phyloP scores from a whole-genome alignment of 129 eudicot genomes.

The Solidago caesia region DNA sequence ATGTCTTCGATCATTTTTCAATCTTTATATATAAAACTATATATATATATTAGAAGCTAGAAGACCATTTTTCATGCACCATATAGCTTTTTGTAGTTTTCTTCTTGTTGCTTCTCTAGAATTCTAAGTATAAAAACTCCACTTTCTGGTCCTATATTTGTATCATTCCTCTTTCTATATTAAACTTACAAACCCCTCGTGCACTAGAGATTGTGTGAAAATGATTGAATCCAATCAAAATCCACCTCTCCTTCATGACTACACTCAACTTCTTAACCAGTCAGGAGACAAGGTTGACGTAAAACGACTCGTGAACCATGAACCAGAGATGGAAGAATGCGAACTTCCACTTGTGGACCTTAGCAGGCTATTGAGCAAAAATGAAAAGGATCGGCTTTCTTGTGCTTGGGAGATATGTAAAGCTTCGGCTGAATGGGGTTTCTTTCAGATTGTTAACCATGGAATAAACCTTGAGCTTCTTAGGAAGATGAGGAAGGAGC shows the following conservation, averaged over 20 bases:
- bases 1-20: constrained; percentile 8
- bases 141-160: constrained; percentile 23
- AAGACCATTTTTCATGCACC: constrained; percentile 12
- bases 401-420: constrained; percentile 43
- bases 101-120: constrained; percentile 31
- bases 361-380: constrained; percentile 32
- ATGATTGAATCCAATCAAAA: constrained; percentile 41
- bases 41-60: background rate
- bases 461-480: constrained; percentile 49
- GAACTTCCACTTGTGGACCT: constrained; percentile 62
- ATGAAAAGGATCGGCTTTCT: constrained; percentile 34
- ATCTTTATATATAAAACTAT: constrained; percentile 2
- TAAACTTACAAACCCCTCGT: constrained; percentile 29
- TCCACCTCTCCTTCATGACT: constrained; percentile 48
- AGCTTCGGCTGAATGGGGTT: constrained; percentile 77
- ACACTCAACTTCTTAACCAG: constrained; percentile 33
- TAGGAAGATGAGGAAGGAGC: constrained; percentile 55
- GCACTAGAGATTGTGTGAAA: constrained; percentile 34
- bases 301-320: background rate
- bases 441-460: constrained; percentile 68
- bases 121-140: constrained; percentile 33
- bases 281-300: constrained; percentile 1
- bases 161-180: constrained; percentile 27
- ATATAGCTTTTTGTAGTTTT: constrained; percentile 30
- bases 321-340: constrained; percentile 34